Base-by-base conservation (phyloP, 768 basidiomycete species). In the Podaxis rugospora region DNA sequence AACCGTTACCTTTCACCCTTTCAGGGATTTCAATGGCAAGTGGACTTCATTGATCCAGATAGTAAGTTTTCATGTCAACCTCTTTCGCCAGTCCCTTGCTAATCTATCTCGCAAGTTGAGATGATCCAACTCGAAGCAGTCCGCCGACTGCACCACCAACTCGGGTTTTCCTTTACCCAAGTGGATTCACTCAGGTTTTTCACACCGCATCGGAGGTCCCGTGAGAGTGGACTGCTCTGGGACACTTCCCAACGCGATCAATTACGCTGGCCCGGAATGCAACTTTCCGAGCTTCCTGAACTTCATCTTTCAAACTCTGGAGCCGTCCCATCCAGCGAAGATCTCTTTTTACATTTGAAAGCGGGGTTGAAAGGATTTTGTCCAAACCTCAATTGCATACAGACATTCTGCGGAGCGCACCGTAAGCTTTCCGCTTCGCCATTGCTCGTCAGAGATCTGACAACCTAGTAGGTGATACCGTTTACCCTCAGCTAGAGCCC, bases 71-170 rank as follows among this genome's bases (percentile, higher is more conserved):
- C 5, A 11, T 16, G 35, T 46, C 14, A 18, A 49, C 27, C 21
- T 0, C n/a, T 5, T 32, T 32, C 57, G 32, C 32, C 11, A 32
- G 42, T 35, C 35, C 21, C 54, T 47, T 32, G 25, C 25, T 44
- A 16, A 37, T 54, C 14, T 23, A 51, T 14, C 52, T 47, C 1
- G 7, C 32, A 37, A 85, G 85, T 69, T 64, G 82, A 83, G 63
- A 68, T 82, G 18, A 78, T 86, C 14, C 74, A 77, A 54, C 66
- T 80, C 4, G 81, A 85, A 68, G 71, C 78, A 5, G 69, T 75
- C 7, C 72, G 75, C 18, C 71, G 78, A 5, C 71, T 87, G 0
- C 64, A 74, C 35, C 51, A 64, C 5, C 51, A 59, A 1, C 61
- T 76, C n/a, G 46, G 63, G 0, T 57, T 84, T 1, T 67, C 71